Conservation (phyloP, 2,329 filamentous ascomycete species). For the Basipetospora chlamydospora region DNA sequence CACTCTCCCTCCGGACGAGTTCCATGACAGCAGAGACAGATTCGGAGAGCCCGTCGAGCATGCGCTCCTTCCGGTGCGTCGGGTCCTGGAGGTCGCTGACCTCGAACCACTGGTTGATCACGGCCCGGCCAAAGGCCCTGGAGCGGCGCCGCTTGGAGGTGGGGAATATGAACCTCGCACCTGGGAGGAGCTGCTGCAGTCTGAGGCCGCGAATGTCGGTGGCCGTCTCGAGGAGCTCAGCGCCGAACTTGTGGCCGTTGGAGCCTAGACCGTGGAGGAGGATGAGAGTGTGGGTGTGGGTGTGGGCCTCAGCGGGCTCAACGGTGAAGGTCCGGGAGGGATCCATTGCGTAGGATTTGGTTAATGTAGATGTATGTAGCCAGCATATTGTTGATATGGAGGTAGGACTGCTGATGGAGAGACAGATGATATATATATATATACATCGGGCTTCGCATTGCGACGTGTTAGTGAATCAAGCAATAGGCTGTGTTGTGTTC, state of each 20-base stretch:
- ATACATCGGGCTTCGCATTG: too few relatives aligned
- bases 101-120: constrained; percentile 38
- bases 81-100: constrained; percentile 25
- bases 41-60: constrained; percentile 28
- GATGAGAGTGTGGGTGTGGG: too few relatives aligned
- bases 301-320: too few relatives aligned
- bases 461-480: too few relatives aligned
- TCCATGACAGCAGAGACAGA: constrained; percentile 19
- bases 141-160: constrained; percentile 30
- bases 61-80: constrained; percentile 22
- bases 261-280: constrained; percentile 17
- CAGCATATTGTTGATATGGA: too few relatives aligned
- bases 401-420: too few relatives aligned
- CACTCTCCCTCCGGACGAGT: constrained; percentile 20
- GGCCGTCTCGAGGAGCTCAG: constrained; percentile 17
- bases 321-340: too few relatives aligned
- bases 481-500: too few relatives aligned
- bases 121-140: constrained; percentile 23
- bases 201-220: constrained; percentile 11
- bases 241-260: constrained; percentile 18
- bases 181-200: constrained; percentile 19
- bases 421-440: too few relatives aligned
- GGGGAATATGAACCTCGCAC: constrained; percentile 35
- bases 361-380: too few relatives aligned
- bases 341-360: too few relatives aligned